Evolutionary conservation across 176 grass and related monocot genomes (phyloP).

Genomic region (Poa pratensis): DNA sequence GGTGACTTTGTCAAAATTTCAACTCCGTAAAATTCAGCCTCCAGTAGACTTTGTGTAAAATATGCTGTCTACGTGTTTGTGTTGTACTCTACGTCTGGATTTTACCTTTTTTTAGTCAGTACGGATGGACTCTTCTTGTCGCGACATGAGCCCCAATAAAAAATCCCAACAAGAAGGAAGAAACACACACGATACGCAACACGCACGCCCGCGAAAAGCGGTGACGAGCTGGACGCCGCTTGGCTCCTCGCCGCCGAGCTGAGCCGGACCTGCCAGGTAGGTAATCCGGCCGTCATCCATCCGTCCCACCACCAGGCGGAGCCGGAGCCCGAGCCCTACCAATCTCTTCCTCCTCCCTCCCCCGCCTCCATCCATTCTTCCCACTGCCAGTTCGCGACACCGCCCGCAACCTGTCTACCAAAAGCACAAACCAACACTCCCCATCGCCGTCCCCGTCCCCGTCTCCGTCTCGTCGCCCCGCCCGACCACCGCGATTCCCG

Average conservation of each 20-base stretch:
- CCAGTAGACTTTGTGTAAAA: neutral
- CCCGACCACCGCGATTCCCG: slow-evolving; percentile 5
- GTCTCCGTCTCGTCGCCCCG: neutral
- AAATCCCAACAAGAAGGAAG: neutral
- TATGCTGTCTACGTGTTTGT: neutral
- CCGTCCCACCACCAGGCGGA: neutral
- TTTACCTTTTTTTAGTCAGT: neutral
- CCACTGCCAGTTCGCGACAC: neutral
- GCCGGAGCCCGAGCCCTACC: slow-evolving; percentile 1
- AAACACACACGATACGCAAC: neutral
- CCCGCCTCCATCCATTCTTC: slow-evolving; percentile 32
- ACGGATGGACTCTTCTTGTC: slow-evolving; percentile 13
- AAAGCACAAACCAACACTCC: neutral
- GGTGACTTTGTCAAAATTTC: no score
- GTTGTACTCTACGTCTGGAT: neutral
- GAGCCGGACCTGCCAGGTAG: slow-evolving; percentile 43
- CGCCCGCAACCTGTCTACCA: neutral
- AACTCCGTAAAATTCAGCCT: no score
- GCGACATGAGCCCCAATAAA: neutral
- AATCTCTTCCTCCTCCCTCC: neutral
- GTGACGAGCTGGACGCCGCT: slow-evolving; percentile 26
- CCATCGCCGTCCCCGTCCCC: neutral
- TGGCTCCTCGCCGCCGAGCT: slow-evolving; percentile 19
- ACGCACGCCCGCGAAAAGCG: neutral
- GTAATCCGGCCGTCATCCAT: slow-evolving; percentile 45